Conservation (phyloP, 169 alveolate species). For the Perkinsus olseni region DNA sequence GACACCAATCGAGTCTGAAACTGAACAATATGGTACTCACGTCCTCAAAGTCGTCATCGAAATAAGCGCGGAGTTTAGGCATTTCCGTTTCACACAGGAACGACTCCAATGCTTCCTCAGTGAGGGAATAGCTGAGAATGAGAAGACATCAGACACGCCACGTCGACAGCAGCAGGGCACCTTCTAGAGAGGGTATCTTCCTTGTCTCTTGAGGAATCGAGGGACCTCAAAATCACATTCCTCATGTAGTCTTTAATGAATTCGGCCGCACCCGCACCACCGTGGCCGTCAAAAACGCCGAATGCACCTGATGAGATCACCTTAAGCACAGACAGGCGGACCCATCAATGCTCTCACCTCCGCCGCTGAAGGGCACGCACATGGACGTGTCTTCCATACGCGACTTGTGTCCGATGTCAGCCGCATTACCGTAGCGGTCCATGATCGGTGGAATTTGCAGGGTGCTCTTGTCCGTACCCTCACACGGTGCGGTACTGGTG, state of each 20-base stretch:
- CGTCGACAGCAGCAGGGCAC: not conserved
- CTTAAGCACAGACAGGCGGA: not conserved
- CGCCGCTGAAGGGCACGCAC: not conserved
- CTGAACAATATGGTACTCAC: not conserved
- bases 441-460: not conserved
- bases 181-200: not conserved
- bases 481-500: not conserved
- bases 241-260: not conserved
- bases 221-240: not conserved
- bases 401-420: not conserved
- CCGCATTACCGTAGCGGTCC: not conserved
- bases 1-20: not conserved
- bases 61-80: not conserved
- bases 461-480: not conserved
- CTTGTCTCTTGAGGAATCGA: not conserved
- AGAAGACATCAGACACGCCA: not conserved
- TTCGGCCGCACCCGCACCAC: not conserved
- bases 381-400: not conserved
- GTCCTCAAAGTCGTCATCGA: not conserved
- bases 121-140: not conserved
- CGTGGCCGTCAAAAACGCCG: not conserved
- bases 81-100: not conserved
- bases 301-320: not conserved
- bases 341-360: not conserved
- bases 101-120: not conserved